These are phyloP conservation scores for Globisporangium camurandrum DNA, from an alignment of 352 stramenopile species.

Conservation along the genomic window DNA sequence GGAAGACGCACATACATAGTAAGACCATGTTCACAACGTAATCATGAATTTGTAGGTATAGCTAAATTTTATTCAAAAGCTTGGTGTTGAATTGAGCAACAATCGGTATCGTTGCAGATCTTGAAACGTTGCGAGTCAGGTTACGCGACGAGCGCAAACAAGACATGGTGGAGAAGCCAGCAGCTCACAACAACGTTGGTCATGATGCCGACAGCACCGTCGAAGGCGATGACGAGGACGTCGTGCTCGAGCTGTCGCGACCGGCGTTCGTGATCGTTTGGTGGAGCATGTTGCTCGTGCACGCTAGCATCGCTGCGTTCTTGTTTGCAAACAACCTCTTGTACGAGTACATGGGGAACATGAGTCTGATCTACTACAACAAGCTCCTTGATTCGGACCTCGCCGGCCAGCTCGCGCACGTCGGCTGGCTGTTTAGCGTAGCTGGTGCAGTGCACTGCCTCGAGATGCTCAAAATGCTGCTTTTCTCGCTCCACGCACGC, in stretches of 20 bases:
- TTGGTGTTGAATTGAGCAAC: too few species aligned
- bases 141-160: too few species aligned
- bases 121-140: not conserved
- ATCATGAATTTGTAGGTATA: too few species aligned
- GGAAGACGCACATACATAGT: too few species aligned
- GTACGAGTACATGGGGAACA: constrained; percentile 20
- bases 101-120: not conserved
- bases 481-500: constrained; percentile 15
- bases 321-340: constrained; percentile 20
- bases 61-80: too few species aligned
- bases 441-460: constrained; percentile 17
- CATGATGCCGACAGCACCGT: not conserved
- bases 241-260: constrained; percentile 15
- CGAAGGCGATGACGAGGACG: not conserved
- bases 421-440: constrained; percentile 22
- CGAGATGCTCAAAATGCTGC: constrained; percentile 25
- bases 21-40: too few species aligned
- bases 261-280: constrained; percentile 15
- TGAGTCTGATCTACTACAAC: constrained; percentile 35
- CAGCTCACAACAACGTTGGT: not conserved
- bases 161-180: too few species aligned
- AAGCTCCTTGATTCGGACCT: constrained; percentile 30
- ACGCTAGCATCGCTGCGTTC: constrained; percentile 17
- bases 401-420: constrained; percentile 11
- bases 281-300: constrained; percentile 20